Conservation (phyloP, 768 basidiomycete genomes). For the Boletus tomentosulus region DNA sequence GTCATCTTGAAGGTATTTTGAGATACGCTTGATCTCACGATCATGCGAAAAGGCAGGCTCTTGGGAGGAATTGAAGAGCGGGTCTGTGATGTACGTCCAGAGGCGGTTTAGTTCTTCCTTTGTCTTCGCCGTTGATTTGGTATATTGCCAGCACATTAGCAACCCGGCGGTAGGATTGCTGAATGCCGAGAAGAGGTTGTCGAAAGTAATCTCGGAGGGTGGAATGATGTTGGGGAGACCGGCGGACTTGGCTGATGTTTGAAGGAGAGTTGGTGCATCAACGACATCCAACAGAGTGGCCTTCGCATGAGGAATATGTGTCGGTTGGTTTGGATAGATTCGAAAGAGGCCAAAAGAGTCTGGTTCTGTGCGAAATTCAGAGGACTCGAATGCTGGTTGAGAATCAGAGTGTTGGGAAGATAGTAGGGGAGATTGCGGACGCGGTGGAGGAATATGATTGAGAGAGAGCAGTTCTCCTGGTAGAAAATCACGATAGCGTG, state of each 20-base stretch:
- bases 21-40: neutral
- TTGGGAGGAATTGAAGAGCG: slow-evolving; percentile 15
- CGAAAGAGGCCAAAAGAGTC: slow-evolving; percentile 1
- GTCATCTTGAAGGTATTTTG: neutral
- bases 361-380: neutral
- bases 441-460: no score
- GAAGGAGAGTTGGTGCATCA: neutral
- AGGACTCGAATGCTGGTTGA: neutral
- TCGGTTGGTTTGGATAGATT: slow-evolving; percentile 2
- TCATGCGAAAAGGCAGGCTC: neutral
- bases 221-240: neutral
- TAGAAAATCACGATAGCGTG: slow-evolving; percentile 2
- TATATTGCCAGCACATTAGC: slow-evolving; percentile 32
- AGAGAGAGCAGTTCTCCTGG: neutral
- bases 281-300: neutral
- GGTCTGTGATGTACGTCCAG: slow-evolving; percentile 19
- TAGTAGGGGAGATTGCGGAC: neutral
- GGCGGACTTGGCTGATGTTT: neutral
- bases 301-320: neutral
- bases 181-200: slow-evolving; percentile 17
- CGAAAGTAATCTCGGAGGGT: neutral
- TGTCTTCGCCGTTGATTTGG: slow-evolving; percentile 27
- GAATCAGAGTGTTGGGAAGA: neutral
- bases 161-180: slow-evolving; percentile 18
- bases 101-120: slow-evolving; percentile 22